Base-by-base conservation (phyloP, 1,139 yeast species). In the Taphrina betulina region DNA sequence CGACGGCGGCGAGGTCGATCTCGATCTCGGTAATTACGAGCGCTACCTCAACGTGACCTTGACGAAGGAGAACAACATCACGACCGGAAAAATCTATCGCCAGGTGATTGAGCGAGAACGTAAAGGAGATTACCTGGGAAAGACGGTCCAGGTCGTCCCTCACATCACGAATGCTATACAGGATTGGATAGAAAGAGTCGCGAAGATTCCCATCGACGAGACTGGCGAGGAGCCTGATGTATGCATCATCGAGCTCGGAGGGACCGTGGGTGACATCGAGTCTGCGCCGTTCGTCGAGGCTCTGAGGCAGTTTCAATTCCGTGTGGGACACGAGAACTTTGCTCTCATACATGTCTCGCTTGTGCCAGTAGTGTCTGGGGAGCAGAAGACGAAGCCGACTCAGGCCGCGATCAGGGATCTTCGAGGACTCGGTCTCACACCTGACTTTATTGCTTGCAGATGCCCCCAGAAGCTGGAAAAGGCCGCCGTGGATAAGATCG, bases 241-340 rank as follows among this genome's bases (percentile, higher is more conserved):
- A 57, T 92, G 98, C 78, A 89, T 92, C 68, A 82, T 92, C 65
- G 99, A 92, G 75, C 79, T 92, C 62, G 99, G 99, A 69, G 99
- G 99, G 70, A 92, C 99, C 36, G 98, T 94, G 60, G 99, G 99
- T 69, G 99, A 92, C 70, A 92, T 92, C 68, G 99, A 92, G 75
- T 83, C 95, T 69, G 98, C 98, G 54, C 98, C 99, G 29, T 92
- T 92, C 65, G 97, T 92, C 58, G 99, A 92, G 75, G 98, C 99
- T 29, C 80, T 92, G 64, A 87, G 99, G 77, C 99, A 92, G 74
- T 92, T 92, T 74, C 98, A 92, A 76, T 92, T 92, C 75, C 82
- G 96, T 69, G 97, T 90, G 62, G 98, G 98, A 20, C 75, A 77
- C 61, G 96, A 87, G 61, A 92, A 87, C 75, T 92, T 94, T 73